Percentiles rank a stretch among this genome's conserved stretches.
These are phyloP conservation scores for Cryptococcus sp. DNA, from an alignment of 1,284 basidiomycete genomes.

Conservation along the genomic window DNA sequence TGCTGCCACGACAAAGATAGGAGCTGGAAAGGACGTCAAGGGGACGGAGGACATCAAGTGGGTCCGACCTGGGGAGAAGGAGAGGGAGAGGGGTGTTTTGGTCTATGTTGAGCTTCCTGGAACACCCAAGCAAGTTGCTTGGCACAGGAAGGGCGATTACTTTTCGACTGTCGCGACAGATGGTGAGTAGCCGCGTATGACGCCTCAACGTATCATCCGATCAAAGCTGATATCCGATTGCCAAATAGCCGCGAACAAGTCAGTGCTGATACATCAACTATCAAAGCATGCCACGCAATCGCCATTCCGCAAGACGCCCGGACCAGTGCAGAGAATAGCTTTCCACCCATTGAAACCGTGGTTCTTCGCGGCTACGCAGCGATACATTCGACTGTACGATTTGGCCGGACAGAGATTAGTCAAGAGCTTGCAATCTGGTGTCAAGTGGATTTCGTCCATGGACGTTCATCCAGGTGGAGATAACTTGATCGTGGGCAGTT, in stretches of 20 bases:
- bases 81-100: constrained; percentile 58
- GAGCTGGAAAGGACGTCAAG: constrained; percentile 41
- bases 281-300: constrained; percentile 93
- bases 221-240: background rate
- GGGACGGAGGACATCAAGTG: constrained; percentile 57
- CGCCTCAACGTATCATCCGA: background rate
- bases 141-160: constrained; percentile 96
- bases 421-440: constrained; percentile 89
- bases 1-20: constrained; percentile 51
- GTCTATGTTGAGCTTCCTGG: constrained; percentile 64
- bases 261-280: constrained; percentile 80
- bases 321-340: constrained; percentile 81
- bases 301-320: constrained; percentile 93
- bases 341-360: constrained; percentile 95
- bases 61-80: constrained; percentile 56
- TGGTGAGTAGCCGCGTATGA: constrained; percentile 39
- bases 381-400: constrained; percentile 94
- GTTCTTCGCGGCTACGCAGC: constrained; percentile 98
- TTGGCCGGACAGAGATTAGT: constrained; percentile 88
- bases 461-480: constrained; percentile 95
- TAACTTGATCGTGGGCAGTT: constrained; percentile 94
- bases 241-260: constrained; percentile 46
- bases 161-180: constrained; percentile 74
- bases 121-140: constrained; percentile 78
- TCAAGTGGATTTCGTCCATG: constrained; percentile 95